phyloP scores from a whole-genome alignment of 2,329 filamentous ascomycete species.

The Arthrobotrys sphaeroides region DNA sequence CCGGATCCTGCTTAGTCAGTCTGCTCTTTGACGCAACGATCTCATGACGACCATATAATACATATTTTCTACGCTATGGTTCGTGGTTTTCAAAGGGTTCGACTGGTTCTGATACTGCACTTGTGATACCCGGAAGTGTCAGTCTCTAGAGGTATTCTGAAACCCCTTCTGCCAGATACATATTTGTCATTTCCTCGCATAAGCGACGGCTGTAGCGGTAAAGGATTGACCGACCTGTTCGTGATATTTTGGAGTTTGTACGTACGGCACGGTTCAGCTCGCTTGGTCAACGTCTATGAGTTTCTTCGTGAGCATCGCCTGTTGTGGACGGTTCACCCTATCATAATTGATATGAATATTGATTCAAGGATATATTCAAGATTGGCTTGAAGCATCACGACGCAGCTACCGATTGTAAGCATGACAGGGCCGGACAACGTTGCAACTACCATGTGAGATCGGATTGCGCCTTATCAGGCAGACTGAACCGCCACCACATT shows the following conservation, averaged over 20 bases:
- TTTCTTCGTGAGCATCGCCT: no score
- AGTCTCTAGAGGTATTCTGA: constrained; percentile 14
- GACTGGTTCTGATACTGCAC: neutral
- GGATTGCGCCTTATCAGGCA: constrained; percentile 40
- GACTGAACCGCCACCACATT: constrained; percentile 11
- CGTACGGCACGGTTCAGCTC: constrained; percentile 12
- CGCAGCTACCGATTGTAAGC: neutral
- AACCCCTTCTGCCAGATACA: neutral
- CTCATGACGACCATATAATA: constrained; percentile 6
- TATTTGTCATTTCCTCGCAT: constrained; percentile 44
- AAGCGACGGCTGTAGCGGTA: neutral
- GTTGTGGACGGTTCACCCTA: no score
- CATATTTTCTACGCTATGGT: neutral
- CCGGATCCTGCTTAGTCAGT: constrained; percentile 49
- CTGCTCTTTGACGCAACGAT: neutral
- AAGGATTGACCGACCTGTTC: neutral
- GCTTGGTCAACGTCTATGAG: no score
- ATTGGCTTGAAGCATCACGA: constrained; percentile 5
- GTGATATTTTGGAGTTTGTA: no score
- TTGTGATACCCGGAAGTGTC: constrained; percentile 1
- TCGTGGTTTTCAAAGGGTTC: neutral
- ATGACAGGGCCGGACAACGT: neutral
- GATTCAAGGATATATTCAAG: neutral
- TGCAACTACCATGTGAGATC: constrained; percentile 1
- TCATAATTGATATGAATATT: neutral